phyloP scores from a whole-genome alignment of 176 grass and related monocot species.

The Otatea glauca region DNA sequence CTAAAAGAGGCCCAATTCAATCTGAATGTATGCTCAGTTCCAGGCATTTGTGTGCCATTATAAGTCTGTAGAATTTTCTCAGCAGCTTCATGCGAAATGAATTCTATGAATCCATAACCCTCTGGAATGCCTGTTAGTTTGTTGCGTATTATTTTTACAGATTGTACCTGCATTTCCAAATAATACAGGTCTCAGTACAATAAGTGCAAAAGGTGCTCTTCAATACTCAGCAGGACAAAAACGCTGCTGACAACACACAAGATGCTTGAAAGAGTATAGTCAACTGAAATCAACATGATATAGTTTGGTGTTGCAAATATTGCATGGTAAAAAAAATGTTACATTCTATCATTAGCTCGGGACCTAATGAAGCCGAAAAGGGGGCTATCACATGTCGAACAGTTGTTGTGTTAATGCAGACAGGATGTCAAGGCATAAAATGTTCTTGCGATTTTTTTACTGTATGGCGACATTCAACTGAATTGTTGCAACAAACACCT shows the following conservation, averaged over 20 bases:
- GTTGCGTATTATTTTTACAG: slow-evolving; percentile 95
- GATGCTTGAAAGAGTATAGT: background rate
- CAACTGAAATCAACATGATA: slow-evolving; percentile 24
- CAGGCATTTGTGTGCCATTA: slow-evolving; percentile 94
- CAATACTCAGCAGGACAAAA: too few species aligned
- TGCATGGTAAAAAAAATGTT: background rate
- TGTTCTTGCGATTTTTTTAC: background rate
- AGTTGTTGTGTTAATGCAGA: background rate
- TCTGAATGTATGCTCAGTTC: slow-evolving; percentile 94
- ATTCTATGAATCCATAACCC: slow-evolving; percentile 98
- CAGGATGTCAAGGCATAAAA: slow-evolving; percentile 15
- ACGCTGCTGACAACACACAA: background rate
- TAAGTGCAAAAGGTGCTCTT: too few species aligned
- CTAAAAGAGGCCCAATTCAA: slow-evolving; percentile 99
- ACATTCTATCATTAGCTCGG: background rate
- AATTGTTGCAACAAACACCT: slow-evolving; percentile 2
- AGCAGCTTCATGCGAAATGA: slow-evolving; percentile 87
- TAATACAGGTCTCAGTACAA: background rate
- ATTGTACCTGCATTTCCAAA: slow-evolving; percentile 64
- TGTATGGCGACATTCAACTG: background rate
- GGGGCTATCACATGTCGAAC: background rate
- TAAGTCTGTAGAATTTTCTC: slow-evolving; percentile 85
- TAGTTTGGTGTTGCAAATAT: background rate
- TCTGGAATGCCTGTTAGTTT: slow-evolving; percentile 89
- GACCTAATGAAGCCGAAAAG: background rate